Conservation (phyloP, 495 filamentous ascomycete genomes). For the Neurospora intermedia region DNA sequence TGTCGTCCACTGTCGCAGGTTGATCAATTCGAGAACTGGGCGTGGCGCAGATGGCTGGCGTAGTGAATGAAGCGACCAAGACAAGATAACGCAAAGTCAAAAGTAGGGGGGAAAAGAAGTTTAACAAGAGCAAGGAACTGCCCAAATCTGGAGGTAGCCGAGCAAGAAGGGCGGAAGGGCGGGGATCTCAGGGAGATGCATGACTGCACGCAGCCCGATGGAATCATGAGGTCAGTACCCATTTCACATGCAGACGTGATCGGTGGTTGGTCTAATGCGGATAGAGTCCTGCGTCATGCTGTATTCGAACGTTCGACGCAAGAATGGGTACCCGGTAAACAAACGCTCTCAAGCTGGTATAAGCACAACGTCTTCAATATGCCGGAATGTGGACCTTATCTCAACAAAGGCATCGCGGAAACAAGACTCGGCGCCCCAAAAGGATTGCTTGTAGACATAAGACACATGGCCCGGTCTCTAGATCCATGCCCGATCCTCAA, state of each 20-base stretch:
- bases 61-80: no score
- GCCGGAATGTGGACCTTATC: not conserved
- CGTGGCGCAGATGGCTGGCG: no score
- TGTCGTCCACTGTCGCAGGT: not conserved
- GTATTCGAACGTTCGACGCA: not conserved
- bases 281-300: not conserved
- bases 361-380: not conserved
- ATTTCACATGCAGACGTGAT: not conserved
- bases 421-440: not conserved
- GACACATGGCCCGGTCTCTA: not conserved
- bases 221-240: not conserved
- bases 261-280: not conserved
- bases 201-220: not conserved
- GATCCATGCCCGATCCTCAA: not conserved
- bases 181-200: not conserved
- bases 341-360: not conserved
- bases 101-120: not conserved
- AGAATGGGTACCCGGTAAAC: not conserved
- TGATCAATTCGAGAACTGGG: not conserved
- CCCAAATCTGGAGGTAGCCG: not conserved
- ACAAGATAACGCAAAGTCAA: not conserved
- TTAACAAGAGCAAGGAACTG: not conserved
- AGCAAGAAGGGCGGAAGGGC: not conserved
- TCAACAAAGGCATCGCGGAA: not conserved
- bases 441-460: not conserved